Conservation (phyloP, 805 yeast species). For the Deakozyma indianensis region DNA sequence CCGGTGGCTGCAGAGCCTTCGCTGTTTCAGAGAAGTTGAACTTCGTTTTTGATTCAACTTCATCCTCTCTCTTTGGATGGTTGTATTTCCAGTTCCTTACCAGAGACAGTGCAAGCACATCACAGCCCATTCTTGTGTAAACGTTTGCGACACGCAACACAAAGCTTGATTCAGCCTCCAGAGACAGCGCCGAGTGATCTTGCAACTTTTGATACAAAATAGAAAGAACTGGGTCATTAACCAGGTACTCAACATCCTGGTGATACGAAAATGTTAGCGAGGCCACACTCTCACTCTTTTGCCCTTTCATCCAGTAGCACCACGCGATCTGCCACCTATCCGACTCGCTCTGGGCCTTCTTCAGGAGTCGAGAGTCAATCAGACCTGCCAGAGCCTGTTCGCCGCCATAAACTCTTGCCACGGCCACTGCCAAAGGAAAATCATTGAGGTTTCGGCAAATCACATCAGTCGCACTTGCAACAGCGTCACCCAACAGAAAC, state of each 20-base stretch:
- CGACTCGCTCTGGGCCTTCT: constrained; percentile 42
- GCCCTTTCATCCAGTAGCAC: constrained; percentile 54
- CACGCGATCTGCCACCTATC: constrained; percentile 76
- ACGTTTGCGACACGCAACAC: constrained; percentile 49
- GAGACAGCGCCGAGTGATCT: constrained; percentile 33
- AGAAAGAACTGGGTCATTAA: constrained; percentile 73
- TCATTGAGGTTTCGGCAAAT: constrained; percentile 55
- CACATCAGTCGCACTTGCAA: constrained; percentile 67
- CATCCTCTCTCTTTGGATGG: not conserved
- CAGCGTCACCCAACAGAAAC: constrained; percentile 61
- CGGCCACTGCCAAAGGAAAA: constrained; percentile 59
- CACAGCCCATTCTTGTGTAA: constrained; percentile 85
- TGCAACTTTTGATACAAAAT: constrained; percentile 51
- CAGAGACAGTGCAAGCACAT: constrained; percentile 50
- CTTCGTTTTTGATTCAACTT: not conserved
- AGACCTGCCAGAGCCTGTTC: constrained; percentile 38
- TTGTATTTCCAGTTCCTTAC: constrained; percentile 55
- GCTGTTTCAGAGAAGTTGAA: constrained; percentile 1
- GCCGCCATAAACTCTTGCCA: constrained; percentile 63
- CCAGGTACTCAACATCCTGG: constrained; percentile 21
- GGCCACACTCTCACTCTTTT: constrained; percentile 39
- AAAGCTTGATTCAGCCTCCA: constrained; percentile 49
- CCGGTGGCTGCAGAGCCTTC: constrained; percentile 24
- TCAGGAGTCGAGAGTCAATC: constrained; percentile 37
- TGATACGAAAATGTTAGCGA: constrained; percentile 32